These are phyloP conservation scores for Phytomonas sp. DNA, from an alignment of 208 protist species.

Conservation along the genomic window DNA sequence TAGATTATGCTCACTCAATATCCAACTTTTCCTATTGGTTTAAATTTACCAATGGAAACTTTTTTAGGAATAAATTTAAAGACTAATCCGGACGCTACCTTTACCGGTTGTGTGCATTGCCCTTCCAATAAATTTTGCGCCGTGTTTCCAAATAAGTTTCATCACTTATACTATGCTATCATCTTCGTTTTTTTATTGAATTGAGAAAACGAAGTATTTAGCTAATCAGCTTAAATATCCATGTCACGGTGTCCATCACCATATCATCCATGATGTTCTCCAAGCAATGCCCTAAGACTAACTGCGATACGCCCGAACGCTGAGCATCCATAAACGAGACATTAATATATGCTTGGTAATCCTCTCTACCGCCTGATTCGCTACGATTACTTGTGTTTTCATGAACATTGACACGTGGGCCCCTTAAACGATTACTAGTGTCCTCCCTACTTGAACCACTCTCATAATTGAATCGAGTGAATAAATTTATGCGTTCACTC, in stretches of 20 bases:
- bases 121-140: not conserved
- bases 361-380: not conserved
- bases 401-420: not conserved
- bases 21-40: not conserved
- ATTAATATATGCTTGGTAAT: not conserved
- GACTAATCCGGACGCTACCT: not conserved
- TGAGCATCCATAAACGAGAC: constrained; percentile 26
- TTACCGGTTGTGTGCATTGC: not conserved
- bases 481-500: not conserved
- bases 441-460: not conserved
- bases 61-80: not conserved
- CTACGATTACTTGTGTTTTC: not conserved
- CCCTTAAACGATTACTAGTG: not conserved
- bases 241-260: constrained; percentile 44
- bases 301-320: constrained; percentile 30
- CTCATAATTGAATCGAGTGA: not conserved
- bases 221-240: constrained; percentile 12
- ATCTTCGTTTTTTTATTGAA: not conserved
- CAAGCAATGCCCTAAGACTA: constrained; percentile 52
- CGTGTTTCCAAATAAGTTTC: not conserved
- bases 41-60: not conserved
- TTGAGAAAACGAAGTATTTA: not conserved
- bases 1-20: not conserved
- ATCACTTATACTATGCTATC: not conserved
- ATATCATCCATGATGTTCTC: constrained; percentile 54